Conservation (phyloP, 225 moss, liverwort and hornwort species). For the Climacium dendroides region DNA sequence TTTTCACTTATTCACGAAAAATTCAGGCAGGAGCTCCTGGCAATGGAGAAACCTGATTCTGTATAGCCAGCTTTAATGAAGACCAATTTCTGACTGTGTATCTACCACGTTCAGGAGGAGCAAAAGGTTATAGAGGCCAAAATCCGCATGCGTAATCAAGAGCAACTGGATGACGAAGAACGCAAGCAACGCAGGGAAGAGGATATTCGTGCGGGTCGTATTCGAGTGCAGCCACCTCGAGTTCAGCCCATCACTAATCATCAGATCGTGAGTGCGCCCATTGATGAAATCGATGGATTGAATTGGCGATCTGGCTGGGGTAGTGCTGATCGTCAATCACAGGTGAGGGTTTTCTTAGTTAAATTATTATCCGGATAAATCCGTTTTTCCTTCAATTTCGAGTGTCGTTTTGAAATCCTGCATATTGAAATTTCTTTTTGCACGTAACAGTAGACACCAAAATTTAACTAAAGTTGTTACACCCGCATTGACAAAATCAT, state of each 20-base stretch:
- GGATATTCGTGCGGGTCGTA: constrained; percentile 27
- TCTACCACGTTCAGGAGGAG: constrained; percentile 30
- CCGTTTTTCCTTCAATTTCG: too few relatives aligned
- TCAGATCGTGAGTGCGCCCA: constrained; percentile 11
- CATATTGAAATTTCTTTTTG: not conserved
- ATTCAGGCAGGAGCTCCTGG: not conserved
- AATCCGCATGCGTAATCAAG: constrained; percentile 61
- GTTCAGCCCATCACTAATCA: not conserved
- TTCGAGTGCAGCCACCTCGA: constrained; percentile 15
- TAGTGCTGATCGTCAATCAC: constrained; percentile 20
- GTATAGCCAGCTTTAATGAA: not conserved
- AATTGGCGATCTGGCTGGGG: constrained; percentile 29
- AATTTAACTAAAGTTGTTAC: not conserved
- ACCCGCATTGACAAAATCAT: not conserved
- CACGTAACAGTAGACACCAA: not conserved
- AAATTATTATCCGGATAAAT: not conserved
- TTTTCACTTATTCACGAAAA: not conserved
- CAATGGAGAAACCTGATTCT: not conserved
- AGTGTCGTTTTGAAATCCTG: not conserved
- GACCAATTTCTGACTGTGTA: not conserved
- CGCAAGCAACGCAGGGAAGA: constrained; percentile 43
- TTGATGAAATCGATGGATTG: constrained; percentile 26
- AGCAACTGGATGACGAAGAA: constrained; percentile 49
- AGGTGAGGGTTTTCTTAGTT: constrained; percentile 6
- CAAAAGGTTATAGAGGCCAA: constrained; percentile 65